A percentile compares a stretch with the other conserved stretches of the same genome.
These are phyloP conservation scores for Pseudopyricularia cyperi DNA, from an alignment of 2,329 filamentous ascomycete species.

Conservation along the genomic window DNA sequence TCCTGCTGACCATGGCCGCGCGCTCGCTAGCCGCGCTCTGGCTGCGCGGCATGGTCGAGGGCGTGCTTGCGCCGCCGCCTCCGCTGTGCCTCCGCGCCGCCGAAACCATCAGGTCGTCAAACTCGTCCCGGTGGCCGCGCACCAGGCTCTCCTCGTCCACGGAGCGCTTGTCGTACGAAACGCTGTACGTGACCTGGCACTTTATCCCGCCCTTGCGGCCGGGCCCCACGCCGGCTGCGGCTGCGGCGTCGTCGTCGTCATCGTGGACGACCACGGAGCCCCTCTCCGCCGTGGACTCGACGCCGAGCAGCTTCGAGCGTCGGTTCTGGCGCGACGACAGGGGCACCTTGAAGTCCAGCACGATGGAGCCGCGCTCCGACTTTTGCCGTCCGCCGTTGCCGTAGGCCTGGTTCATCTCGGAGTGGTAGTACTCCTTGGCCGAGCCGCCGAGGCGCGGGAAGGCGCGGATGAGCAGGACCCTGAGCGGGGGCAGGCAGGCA, in stretches of 20 bases:
- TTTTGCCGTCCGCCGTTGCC: neutral
- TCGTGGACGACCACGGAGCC: neutral
- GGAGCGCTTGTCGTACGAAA: neutral
- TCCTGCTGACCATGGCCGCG: neutral
- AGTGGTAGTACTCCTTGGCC: neutral
- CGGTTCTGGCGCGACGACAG: neutral
- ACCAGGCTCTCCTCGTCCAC: neutral
- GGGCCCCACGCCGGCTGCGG: too few relatives aligned
- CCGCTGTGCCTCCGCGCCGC: neutral
- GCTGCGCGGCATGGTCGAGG: neutral
- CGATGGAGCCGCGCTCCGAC: neutral
- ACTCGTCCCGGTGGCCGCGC: neutral
- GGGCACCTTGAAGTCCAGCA: neutral
- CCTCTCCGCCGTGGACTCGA: neutral
- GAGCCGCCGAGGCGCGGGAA: slow-evolving; percentile 12
- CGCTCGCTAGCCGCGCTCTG: neutral
- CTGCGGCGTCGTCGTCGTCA: too few relatives aligned
- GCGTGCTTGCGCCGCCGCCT: neutral
- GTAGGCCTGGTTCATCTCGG: neutral
- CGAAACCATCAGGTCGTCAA: neutral
- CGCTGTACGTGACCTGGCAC: neutral
- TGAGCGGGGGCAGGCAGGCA: slow-evolving; percentile 18
- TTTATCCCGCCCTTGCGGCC: neutral
- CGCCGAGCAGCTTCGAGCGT: neutral
- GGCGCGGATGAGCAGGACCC: slow-evolving; percentile 14